Evolutionary conservation across 495 filamentous ascomycete species (phyloP), one percentile per base, ranked within the genome.

Genomic region (Lichenothelia convexa): DNA sequence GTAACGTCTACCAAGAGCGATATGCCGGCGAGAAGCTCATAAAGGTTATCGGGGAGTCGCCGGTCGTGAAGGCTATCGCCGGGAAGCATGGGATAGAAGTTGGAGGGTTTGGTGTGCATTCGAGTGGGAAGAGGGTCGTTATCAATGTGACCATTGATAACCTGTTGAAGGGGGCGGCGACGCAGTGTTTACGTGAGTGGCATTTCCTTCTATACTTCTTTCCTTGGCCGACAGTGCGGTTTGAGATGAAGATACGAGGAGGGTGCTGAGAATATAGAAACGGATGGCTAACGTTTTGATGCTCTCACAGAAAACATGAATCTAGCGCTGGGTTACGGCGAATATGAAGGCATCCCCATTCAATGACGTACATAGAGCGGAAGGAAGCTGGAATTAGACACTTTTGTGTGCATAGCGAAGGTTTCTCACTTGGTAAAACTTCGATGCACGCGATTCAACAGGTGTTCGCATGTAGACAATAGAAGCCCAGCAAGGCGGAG

Each of bases 71-170:
- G 60, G 61, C 71, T 54, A 94, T 97, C 48, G 72, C 75, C 40
- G 81, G 80, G 24, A 87, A 77, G 59, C 89, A 97, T 50, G 85
- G 85, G 6, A 73, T 93, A 15, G 84, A 95, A 62, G 82, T 97
- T 57, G 89, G 89, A 41, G 85, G 86, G 18, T 94, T 95, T 48
- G 84, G 76, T 29, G 86, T 94, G 29, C 80, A 93, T 61, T 80
- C 72, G 40, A 68, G 67, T 18, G 87, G 87, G 32, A 86, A 82
- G 65, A 68, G 89, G 22, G 89, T 87, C 0, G 89, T 97, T 34
- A 73, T 97, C 34, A 92, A 85, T 53, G 86, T 79, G 16, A 93
- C 87, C n/a, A 95, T 97, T 46, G 89, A 97, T 56, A 95, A 97
- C 60, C 62, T 95, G 42, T 65, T 93, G 37, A 97, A 97, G 71